phyloP scores from a whole-genome alignment of 352 stramenopile species.

The Pythium sukuiense region DNA sequence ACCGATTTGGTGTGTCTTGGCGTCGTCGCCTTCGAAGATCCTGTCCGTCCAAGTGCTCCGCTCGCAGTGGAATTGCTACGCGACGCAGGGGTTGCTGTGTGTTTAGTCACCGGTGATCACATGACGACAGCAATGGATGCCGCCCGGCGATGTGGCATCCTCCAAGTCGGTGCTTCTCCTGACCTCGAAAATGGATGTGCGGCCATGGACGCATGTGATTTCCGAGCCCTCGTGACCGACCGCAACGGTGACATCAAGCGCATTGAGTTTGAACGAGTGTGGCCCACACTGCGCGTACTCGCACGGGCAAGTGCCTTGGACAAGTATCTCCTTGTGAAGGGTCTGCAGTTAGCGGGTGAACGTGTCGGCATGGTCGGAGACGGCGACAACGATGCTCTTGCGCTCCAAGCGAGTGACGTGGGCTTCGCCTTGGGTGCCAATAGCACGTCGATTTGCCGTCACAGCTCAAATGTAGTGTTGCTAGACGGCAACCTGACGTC shows the following conservation, averaged over 20 bases:
- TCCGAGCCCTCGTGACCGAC: slow-evolving; percentile 49
- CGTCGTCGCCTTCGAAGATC: slow-evolving; percentile 93
- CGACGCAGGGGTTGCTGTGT: slow-evolving; percentile 86
- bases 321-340: slow-evolving; percentile 89
- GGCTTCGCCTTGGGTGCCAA: slow-evolving; percentile 56
- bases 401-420: slow-evolving; percentile 67
- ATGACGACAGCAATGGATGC: slow-evolving; percentile 88
- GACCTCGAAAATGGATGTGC: neutral
- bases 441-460: neutral
- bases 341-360: slow-evolving; percentile 61
- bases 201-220: slow-evolving; percentile 48
- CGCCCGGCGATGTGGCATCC: slow-evolving; percentile 81
- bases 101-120: slow-evolving; percentile 92
- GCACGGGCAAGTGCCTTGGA: slow-evolving; percentile 87
- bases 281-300: slow-evolving; percentile 82
- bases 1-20: slow-evolving; percentile 43
- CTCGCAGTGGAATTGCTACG: slow-evolving; percentile 87
- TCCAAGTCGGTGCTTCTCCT: slow-evolving; percentile 31
- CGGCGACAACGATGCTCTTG: slow-evolving; percentile 62
- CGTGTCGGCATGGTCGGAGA: slow-evolving; percentile 73
- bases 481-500: slow-evolving; percentile 1
- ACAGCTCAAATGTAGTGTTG: neutral
- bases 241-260: slow-evolving; percentile 51
- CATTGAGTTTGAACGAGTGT: slow-evolving; percentile 75
- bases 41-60: slow-evolving; percentile 85